Base-by-base conservation (phyloP, 2,329 filamentous ascomycete species). In the Tothia fuscella region DNA sequence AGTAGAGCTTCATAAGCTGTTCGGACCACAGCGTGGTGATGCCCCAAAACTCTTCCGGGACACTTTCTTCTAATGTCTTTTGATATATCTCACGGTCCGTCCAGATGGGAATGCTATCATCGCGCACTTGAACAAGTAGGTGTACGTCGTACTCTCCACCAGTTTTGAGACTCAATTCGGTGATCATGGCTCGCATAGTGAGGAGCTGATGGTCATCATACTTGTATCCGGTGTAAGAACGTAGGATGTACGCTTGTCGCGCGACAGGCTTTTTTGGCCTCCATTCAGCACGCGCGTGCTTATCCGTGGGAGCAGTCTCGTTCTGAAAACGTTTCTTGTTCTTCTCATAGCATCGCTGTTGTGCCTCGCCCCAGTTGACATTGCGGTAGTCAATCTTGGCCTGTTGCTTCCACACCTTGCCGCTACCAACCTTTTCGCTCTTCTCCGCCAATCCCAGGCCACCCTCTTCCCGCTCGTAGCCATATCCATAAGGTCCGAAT, bases 11-110 rank as follows among this genome's bases (percentile, higher is more conserved):
- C 87, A 96, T 95, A 61, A 95, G 87, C 19, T 82, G 80, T 60
- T 93, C 87, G 1, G 85, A 91, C 91, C 91, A 98, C 5, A 96
- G 71, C 0, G 84, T 93, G 16, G 83, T 83, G 56, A 98, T 78
- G 35, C 84, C 84, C 50, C 75, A 80, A 63, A 98, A 95, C 55
- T 98, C 91, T 49, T 77, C 71, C 0, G 91, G 83, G 10, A 89
- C 72, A 20, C 74, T 73, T 38, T 81, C 75, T 40, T 74, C 67
- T 56, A 82, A 80, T 44, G 70, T 80, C 54, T 69, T 71, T 56
- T 72, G 68, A 65, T 80, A 95, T 38, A 69, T 70, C 35, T 76
- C 74, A 40, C 78, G 67, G 50, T 85, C 80, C 1, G 82, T 81
- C 80, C 82, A 91, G 52, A 93, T 77, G 6, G 83, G 82, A 47